Conservation (phyloP, 495 filamentous ascomycete genomes). For the Penicillium argentinense region DNA sequence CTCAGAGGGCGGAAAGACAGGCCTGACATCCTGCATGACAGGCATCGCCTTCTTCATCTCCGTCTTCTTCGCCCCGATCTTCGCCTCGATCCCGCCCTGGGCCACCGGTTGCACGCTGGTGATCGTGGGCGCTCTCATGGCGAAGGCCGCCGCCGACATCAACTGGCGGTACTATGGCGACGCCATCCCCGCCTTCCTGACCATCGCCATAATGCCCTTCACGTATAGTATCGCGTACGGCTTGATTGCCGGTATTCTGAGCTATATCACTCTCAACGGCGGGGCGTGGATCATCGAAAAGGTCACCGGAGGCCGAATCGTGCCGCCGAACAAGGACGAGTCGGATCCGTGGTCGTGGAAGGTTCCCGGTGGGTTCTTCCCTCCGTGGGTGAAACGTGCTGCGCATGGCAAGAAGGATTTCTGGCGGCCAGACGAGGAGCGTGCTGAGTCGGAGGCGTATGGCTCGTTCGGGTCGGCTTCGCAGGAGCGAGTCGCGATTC, state of each 20-base stretch:
- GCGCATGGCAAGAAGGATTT: conserved; percentile 65
- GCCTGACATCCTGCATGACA: conserved; percentile 73
- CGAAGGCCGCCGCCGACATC: conserved; percentile 69
- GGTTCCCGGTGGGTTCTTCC: conserved; percentile 65
- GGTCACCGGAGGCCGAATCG: conserved; percentile 63
- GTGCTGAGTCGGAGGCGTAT: conserved; percentile 7
- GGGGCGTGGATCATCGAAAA: conserved; percentile 64
- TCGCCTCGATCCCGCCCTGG: conserved; percentile 81
- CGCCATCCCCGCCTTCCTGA: conserved; percentile 76
- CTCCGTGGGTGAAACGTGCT: conserved; percentile 65
- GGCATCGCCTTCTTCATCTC: conserved; percentile 82
- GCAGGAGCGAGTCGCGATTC: conserved; percentile 16
- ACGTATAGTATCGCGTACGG: conserved; percentile 81
- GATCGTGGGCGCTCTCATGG: conserved; percentile 81
- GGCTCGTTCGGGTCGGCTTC: conserved; percentile 15
- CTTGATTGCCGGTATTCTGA: conserved; percentile 73
- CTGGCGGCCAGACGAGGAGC: conserved; percentile 51
- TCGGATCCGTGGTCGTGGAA: conserved; percentile 74
- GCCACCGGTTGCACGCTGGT: conserved; percentile 81
- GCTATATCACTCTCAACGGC: conserved; percentile 69
- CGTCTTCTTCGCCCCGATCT: conserved; percentile 84
- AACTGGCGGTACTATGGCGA: conserved; percentile 83
- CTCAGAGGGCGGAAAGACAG: conserved; percentile 77
- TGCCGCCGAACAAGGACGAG: conserved; percentile 67
- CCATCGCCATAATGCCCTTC: conserved; percentile 82